These are phyloP conservation scores for Lactarius sp. DNA, from an alignment of 768 basidiomycete species.

Conservation along the genomic window DNA sequence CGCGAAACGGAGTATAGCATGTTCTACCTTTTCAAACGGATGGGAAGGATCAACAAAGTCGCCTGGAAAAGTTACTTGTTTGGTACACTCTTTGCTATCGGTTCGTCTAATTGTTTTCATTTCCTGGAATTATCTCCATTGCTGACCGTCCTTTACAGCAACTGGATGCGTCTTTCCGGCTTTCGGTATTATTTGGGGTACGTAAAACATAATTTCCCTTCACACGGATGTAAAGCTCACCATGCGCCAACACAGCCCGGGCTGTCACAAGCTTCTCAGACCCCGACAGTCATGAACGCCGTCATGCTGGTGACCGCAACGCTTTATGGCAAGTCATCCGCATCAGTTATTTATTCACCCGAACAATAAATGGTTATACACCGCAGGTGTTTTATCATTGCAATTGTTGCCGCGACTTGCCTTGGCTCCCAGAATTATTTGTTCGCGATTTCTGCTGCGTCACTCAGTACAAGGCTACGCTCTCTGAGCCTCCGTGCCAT, in stretches of 20 bases:
- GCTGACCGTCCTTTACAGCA: slow-evolving; percentile 9
- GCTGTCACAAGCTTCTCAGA: slow-evolving; percentile 51
- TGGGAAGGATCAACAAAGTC: slow-evolving; percentile 55
- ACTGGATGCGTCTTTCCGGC: slow-evolving; percentile 67
- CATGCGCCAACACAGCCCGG: slow-evolving; percentile 30
- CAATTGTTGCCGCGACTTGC: slow-evolving; percentile 52
- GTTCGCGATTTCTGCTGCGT: slow-evolving; percentile 61
- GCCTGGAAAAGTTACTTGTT: slow-evolving; percentile 54
- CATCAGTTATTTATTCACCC: neutral
- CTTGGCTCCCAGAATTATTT: slow-evolving; percentile 62
- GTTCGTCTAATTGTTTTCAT: neutral
- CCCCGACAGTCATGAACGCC: slow-evolving; percentile 36
- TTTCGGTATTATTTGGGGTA: slow-evolving; percentile 59
- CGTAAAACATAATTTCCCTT: slow-evolving; percentile 25
- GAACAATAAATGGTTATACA: slow-evolving; percentile 10
- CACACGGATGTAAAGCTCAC: neutral
- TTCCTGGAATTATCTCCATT: neutral
- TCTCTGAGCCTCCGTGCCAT: slow-evolving; percentile 67
- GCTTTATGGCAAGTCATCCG: slow-evolving; percentile 50
- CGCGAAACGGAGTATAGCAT: slow-evolving; percentile 39
- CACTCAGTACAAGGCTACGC: slow-evolving; percentile 62
- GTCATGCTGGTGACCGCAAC: slow-evolving; percentile 54
- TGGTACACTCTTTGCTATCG: slow-evolving; percentile 46
- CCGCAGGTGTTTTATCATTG: slow-evolving; percentile 66
- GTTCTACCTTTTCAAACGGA: slow-evolving; percentile 58